Evolutionary conservation across 106 monocot species (phyloP), one percentile per base, ranked within the genome.

Genomic region (Ottelia alismoides): DNA sequence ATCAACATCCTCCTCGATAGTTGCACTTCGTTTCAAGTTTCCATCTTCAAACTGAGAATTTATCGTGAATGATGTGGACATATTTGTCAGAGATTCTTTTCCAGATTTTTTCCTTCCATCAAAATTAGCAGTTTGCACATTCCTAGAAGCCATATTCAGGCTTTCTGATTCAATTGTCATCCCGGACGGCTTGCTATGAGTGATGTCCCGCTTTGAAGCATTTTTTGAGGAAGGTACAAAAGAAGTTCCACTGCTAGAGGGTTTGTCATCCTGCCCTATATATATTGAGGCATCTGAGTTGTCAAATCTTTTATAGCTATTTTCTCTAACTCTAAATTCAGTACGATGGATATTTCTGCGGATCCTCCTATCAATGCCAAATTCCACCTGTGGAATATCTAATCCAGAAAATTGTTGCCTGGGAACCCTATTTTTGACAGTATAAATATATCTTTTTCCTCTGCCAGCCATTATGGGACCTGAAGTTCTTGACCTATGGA

Each of bases 371-470:
- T 88, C 84, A 46, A 64, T 65, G 27, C 65, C 60, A 72, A 63
- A 52, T 50, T 78, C 67, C 50, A 40, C 53, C 35, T 65, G 60
- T 14, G 68, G 66, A 58, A 22, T 40, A 47, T 84, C 76, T 35
- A 51, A 27, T 25, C 50, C 65, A 45, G 72, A 19, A 65, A 61
- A 66, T 16, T 60, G 20, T 6, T 66, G 65, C 53, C 60, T 67
- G 31, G 67, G 56, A 64, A 58, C 55, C 51, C 58, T 18, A 67
- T 67, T 70, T 55, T 68, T 78, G 1, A 61, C 65, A 65, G 67
- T 65, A 64, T 84, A 81, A 23, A 71, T 51, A 62, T 66, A 78
- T 65, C 72, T 74, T 55, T 56, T 87, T 14, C 94, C 78, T 64
- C 84, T 64, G 27, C 59, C 35, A 65, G 47, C 56, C 31, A 67